Evolutionary conservation across 257 asterid genomes (phyloP).

Genomic region (Nicotiana paniculata): DNA sequence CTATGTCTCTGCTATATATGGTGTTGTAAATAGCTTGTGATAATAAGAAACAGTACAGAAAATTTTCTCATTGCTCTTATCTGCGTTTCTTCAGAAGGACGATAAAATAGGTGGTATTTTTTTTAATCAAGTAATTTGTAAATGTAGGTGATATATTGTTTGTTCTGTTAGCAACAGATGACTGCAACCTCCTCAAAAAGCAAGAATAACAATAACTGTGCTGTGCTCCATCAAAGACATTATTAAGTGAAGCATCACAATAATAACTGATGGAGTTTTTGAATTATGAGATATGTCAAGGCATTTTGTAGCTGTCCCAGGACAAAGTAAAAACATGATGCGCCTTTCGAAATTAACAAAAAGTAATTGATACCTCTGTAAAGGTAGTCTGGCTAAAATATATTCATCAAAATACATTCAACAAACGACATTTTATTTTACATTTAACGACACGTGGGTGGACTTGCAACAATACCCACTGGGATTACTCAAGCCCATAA

Average conservation of each 20-base stretch:
- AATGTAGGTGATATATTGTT: background rate
- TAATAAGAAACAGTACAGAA: background rate
- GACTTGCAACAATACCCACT: background rate
- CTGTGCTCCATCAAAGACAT: background rate
- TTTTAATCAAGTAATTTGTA: background rate
- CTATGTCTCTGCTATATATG: background rate
- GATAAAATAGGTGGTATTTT: background rate
- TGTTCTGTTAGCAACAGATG: background rate
- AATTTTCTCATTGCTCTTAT: background rate
- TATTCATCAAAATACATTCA: background rate
- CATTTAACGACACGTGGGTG: background rate
- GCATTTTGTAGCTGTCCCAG: background rate
- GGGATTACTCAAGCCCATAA: constrained; percentile 1
- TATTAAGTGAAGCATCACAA: background rate
- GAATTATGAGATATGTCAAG: background rate
- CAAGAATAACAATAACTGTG: background rate
- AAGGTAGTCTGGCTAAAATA: background rate
- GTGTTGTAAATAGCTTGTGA: background rate
- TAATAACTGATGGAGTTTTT: background rate
- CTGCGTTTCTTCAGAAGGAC: background rate
- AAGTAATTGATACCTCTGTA: background rate
- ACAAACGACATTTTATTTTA: background rate
- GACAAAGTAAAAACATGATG: background rate
- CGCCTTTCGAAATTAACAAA: background rate
- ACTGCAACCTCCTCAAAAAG: background rate